A percentile compares a stretch with the other conserved stretches of the same genome.
These are phyloP conservation scores for Exophiala calicioides DNA, from an alignment of 2,329 filamentous ascomycete genomes.

Conservation along the genomic window DNA sequence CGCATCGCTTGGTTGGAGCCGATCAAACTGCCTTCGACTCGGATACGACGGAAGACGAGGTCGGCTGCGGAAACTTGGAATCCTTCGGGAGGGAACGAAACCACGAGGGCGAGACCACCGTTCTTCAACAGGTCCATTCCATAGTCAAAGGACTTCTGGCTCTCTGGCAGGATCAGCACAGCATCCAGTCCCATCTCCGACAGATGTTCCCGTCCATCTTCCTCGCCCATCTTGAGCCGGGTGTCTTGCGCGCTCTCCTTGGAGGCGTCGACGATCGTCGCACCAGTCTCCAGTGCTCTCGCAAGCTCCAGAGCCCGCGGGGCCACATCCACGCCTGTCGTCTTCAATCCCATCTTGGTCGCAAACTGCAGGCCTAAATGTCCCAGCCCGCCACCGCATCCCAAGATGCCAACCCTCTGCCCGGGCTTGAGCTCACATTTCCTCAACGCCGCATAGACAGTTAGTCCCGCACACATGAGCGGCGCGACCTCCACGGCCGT, in stretches of 20 bases:
- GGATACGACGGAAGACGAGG: constrained; percentile 36
- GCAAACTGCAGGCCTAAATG: constrained; percentile 77
- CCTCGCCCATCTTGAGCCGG: constrained; percentile 30
- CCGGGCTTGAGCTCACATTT: constrained; percentile 27
- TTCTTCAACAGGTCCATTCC: constrained; percentile 35
- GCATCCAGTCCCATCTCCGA: constrained; percentile 49
- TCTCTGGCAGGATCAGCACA: constrained; percentile 44
- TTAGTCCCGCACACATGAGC: constrained; percentile 28
- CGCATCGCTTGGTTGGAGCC: constrained; percentile 58
- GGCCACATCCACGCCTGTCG: constrained; percentile 57
- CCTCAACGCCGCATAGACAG: constrained; percentile 21
- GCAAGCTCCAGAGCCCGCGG: constrained; percentile 69
- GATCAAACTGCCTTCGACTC: constrained; percentile 51
- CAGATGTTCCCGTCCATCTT: constrained; percentile 18
- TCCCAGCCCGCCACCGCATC: constrained; percentile 70
- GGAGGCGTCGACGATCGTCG: constrained; percentile 44
- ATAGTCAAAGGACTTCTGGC: constrained; percentile 40
- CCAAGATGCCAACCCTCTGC: constrained; percentile 65
- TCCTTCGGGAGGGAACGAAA: constrained; percentile 32
- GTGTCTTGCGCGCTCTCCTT: constrained; percentile 37
- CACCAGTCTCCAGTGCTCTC: constrained; percentile 56
- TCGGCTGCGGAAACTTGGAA: constrained; percentile 20
- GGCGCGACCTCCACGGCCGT: constrained; percentile 18
- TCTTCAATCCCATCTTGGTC: constrained; percentile 70
- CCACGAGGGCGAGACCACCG: constrained; percentile 36